phyloP scores from a whole-genome alignment of 1,284 basidiomycete species.

The Trichosporon coremiiforme region DNA sequence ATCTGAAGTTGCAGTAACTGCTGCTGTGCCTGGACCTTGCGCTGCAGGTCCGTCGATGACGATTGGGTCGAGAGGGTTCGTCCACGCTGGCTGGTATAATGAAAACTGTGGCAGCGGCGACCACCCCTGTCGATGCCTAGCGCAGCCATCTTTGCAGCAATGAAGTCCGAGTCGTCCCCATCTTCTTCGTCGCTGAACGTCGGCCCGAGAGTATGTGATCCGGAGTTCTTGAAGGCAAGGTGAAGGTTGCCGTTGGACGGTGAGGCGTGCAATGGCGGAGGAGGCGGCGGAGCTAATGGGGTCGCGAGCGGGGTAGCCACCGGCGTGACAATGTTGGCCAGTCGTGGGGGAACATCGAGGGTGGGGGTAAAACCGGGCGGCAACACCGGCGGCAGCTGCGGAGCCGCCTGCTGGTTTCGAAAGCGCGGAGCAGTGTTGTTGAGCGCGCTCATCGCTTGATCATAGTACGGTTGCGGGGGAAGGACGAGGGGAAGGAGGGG shows the following conservation, averaged over 20 bases:
- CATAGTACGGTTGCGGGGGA: not conserved
- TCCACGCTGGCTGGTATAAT: constrained; percentile 2
- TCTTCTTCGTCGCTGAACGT: constrained; percentile 52
- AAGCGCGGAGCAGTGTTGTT: constrained; percentile 33
- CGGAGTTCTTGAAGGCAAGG: constrained; percentile 34
- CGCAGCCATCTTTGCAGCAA: constrained; percentile 48
- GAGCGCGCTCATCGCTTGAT: constrained; percentile 29
- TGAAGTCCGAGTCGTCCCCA: constrained; percentile 50
- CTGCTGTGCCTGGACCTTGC: constrained; percentile 27
- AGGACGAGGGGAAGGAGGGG: not conserved
- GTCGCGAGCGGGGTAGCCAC: constrained; percentile 26
- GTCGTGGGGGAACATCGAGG: constrained; percentile 29
- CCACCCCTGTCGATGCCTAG: constrained; percentile 40
- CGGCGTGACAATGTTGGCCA: constrained; percentile 23
- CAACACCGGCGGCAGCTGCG: constrained; percentile 17
- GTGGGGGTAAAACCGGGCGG: constrained; percentile 21
- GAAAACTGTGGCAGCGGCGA: constrained; percentile 9
- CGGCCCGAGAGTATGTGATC: constrained; percentile 48
- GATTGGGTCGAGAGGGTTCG: constrained; percentile 5
- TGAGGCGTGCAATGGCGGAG: constrained; percentile 25
- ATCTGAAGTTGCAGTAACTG: constrained; percentile 29
- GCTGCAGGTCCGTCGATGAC: constrained; percentile 26
- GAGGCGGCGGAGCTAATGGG: constrained; percentile 27
- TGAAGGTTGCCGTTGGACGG: constrained; percentile 23
- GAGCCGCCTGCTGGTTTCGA: constrained; percentile 21